Percentiles rank a stretch among this genome's conserved stretches.
These are phyloP conservation scores for Nannochloropsis oceanica DNA, from an alignment of 108 stramenopile genomes.

Conservation along the genomic window DNA sequence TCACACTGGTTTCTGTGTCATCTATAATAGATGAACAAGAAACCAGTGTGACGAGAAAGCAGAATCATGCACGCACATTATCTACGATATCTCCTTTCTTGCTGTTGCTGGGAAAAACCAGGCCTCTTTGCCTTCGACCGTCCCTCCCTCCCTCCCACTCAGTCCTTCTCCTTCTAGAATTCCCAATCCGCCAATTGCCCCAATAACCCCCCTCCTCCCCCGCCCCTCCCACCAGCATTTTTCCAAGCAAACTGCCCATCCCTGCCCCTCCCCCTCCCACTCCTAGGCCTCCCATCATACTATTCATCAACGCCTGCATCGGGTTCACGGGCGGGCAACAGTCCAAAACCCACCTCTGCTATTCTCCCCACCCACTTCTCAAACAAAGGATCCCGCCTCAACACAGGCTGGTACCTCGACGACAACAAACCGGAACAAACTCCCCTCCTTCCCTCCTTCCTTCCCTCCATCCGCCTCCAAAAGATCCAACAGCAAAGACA, in stretches of 20 bases:
- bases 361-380: not conserved
- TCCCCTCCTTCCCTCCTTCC: not conserved
- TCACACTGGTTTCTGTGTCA: too few species aligned
- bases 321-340: not conserved
- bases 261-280: not conserved
- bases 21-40: constrained; percentile 99
- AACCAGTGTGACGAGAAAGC: too few species aligned
- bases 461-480: not conserved
- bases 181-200: not conserved
- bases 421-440: not conserved
- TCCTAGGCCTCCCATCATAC: not conserved
- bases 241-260: not conserved
- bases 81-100: too few species aligned
- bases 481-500: too few species aligned
- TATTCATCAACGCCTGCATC: not conserved
- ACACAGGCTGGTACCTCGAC: not conserved
- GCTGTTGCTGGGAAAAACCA: too few species aligned
- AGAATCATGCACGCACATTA: too few species aligned
- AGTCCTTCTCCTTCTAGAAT: not conserved
- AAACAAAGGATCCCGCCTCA: not conserved
- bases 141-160: not conserved
- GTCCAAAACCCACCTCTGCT: not conserved
- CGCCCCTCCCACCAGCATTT: not conserved
- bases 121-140: not conserved
- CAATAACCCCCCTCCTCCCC: not conserved